These are phyloP conservation scores for Boletus sp. DNA, from an alignment of 768 basidiomycete species.

Conservation along the genomic window DNA sequence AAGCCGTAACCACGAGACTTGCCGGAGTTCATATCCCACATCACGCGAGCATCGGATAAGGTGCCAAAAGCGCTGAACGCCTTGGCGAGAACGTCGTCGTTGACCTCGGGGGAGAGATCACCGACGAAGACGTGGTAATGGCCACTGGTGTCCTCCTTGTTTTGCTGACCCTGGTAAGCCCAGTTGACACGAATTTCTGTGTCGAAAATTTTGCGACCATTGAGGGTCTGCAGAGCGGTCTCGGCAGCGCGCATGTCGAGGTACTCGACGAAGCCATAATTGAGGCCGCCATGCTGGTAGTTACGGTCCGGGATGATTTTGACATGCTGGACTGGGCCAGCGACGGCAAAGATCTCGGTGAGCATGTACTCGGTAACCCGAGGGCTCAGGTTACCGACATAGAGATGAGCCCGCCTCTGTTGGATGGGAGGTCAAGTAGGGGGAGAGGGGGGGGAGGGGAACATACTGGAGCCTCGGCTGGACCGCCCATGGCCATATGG, in stretches of 20 bases:
- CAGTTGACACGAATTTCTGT: conserved; percentile 99
- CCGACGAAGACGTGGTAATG: conserved; percentile 99
- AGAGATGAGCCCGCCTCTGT: conserved; percentile 92
- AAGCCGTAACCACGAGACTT: conserved; percentile 98
- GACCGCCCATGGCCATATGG: conserved; percentile 64
- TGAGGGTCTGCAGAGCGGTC: conserved; percentile 96
- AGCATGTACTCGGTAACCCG: conserved; percentile 99
- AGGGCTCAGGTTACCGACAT: conserved; percentile 96
- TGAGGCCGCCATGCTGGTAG: conserved; percentile 98
- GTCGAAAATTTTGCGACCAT: conserved; percentile 99
- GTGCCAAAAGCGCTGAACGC: conserved; percentile 97
- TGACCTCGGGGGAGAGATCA: conserved; percentile 99
- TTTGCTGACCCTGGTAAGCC: conserved; percentile 98
- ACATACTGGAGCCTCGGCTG: conserved; percentile 78
- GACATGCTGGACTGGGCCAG: conserved; percentile 95
- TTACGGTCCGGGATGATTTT: conserved; percentile 99
- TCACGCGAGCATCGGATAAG: conserved; percentile 95
- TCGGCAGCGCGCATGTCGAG: conserved; percentile 98
- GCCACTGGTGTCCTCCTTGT: conserved; percentile 96
- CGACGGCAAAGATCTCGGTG: conserved; percentile 94
- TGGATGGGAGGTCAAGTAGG: conserved; percentile 7
- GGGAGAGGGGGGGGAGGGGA: not conserved
- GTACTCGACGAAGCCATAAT: conserved; percentile 99
- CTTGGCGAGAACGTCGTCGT: conserved; percentile 93
- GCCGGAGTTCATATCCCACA: conserved; percentile 99